Percentiles rank a stretch among this genome's conserved stretches.
Evolutionary conservation across 805 yeast genomes (phyloP).

Genomic region (Metschnikowia peoriensis): DNA sequence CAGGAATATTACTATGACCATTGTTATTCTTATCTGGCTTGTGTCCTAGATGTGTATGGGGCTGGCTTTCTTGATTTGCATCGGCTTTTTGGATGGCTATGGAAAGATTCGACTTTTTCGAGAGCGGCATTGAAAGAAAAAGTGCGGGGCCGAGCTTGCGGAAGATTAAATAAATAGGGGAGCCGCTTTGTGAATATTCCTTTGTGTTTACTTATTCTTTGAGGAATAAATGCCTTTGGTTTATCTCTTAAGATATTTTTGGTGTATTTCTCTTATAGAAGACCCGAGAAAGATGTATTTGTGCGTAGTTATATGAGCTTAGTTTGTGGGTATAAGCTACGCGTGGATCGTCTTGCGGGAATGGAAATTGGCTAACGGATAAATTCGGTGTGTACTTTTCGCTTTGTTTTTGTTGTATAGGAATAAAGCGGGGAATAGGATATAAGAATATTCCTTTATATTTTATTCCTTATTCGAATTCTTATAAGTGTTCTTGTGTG

Average conservation of each 20-base stretch:
- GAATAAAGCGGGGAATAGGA: no score
- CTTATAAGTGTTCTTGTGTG: no score
- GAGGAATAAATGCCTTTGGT: background rate
- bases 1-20: background rate
- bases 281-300: background rate
- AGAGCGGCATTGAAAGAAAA: constrained; percentile 19
- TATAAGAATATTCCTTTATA: background rate
- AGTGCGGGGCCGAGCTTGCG: no score
- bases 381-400: no score
- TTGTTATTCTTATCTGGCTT: constrained; percentile 2
- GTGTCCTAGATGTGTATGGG: constrained; percentile 13
- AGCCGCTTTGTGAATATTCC: background rate
- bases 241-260: background rate
- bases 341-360: background rate
- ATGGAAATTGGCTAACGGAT: no score
- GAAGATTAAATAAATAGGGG: no score
- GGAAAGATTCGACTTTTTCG: constrained; percentile 40
- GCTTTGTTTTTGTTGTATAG: background rate
- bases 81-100: constrained; percentile 46
- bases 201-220: background rate
- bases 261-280: no score
- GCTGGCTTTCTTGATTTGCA: constrained; percentile 21
- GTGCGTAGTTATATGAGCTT: background rate
- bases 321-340: background rate
- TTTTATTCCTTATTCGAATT: background rate